phyloP scores from a whole-genome alignment of 2,329 filamentous ascomycete species.

The Xylaria digitata region DNA sequence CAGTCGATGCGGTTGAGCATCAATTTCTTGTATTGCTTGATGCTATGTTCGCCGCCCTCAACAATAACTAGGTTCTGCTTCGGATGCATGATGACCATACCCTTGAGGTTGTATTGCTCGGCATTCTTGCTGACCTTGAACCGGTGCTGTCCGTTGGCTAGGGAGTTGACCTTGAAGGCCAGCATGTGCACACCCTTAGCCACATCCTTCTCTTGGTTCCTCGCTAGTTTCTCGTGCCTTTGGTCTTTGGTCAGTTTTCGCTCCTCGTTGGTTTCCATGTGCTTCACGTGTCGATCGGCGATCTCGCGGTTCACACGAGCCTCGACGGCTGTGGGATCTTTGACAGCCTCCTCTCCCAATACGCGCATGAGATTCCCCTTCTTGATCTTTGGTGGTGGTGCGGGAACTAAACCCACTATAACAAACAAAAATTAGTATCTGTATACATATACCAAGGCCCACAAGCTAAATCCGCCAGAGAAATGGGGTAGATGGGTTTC shows the following conservation, averaged over 20 bases:
- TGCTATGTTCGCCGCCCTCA: constrained; percentile 86
- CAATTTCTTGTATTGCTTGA: constrained; percentile 88
- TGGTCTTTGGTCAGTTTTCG: constrained; percentile 91
- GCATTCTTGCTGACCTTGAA: constrained; percentile 95
- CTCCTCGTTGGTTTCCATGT: constrained; percentile 82
- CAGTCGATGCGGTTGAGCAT: constrained; percentile 95
- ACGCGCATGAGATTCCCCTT: constrained; percentile 98
- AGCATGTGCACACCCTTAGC: constrained; percentile 85
- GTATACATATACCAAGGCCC: background rate
- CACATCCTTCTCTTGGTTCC: constrained; percentile 88
- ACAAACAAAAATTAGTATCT: constrained; percentile 11
- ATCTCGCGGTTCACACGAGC: constrained; percentile 94
- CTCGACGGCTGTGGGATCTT: constrained; percentile 97
- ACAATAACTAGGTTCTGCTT: constrained; percentile 90
- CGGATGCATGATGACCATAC: constrained; percentile 91
- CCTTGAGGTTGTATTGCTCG: constrained; percentile 86
- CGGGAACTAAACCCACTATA: constrained; percentile 81
- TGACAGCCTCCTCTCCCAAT: constrained; percentile 88
- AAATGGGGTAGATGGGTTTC: background rate
- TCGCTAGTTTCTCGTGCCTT: constrained; percentile 81
- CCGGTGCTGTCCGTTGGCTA: constrained; percentile 92
- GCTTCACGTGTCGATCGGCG: constrained; percentile 82
- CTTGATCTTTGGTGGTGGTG: constrained; percentile 95
- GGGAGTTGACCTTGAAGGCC: constrained; percentile 88
- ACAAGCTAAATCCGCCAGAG: background rate